Conservation (phyloP, 2,329 filamentous ascomycete species). For the Drechmeria coniospora region DNA sequence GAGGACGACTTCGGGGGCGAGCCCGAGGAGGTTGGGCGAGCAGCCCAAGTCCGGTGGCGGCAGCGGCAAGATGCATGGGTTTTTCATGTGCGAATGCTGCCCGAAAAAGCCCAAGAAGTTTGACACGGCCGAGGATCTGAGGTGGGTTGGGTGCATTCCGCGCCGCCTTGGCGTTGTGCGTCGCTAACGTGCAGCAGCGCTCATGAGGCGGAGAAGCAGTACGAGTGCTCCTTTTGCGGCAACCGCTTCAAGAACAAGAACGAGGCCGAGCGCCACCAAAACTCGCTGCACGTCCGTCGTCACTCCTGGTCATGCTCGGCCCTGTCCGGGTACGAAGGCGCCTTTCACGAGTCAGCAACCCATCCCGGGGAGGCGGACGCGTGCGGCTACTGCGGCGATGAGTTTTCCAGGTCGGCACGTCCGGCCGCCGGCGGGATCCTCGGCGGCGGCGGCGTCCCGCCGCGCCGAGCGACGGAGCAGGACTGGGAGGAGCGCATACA, state of each 20-base stretch:
- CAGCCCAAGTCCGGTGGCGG: constrained; percentile 28
- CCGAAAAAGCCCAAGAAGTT: constrained; percentile 97
- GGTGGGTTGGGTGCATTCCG: constrained; percentile 39
- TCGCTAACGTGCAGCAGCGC: constrained; percentile 36
- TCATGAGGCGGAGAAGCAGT: constrained; percentile 92
- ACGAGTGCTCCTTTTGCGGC: constrained; percentile 79
- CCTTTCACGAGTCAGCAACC: constrained; percentile 68
- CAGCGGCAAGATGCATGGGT: constrained; percentile 34
- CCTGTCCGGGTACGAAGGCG: constrained; percentile 59
- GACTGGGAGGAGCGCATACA: constrained; percentile 80
- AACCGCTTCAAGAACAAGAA: constrained; percentile 99
- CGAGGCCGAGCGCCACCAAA: constrained; percentile 90
- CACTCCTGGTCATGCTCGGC: constrained; percentile 97
- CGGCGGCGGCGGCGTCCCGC: constrained; percentile 19
- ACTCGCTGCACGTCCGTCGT: constrained; percentile 77
- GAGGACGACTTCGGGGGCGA: constrained; percentile 30
- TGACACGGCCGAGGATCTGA: constrained; percentile 66
- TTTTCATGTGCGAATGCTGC: constrained; percentile 76
- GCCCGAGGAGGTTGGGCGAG: constrained; percentile 36
- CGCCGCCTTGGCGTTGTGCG: too few species aligned
- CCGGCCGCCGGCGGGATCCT: constrained; percentile 17
- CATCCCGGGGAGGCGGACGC: constrained; percentile 56
- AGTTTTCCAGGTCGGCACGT: constrained; percentile 48
- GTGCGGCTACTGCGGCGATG: constrained; percentile 91
- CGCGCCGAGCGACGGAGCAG: constrained; percentile 48